Evolutionary conservation across 257 asterid species (phyloP).

Genomic region (Schizonepeta tenuifolia): DNA sequence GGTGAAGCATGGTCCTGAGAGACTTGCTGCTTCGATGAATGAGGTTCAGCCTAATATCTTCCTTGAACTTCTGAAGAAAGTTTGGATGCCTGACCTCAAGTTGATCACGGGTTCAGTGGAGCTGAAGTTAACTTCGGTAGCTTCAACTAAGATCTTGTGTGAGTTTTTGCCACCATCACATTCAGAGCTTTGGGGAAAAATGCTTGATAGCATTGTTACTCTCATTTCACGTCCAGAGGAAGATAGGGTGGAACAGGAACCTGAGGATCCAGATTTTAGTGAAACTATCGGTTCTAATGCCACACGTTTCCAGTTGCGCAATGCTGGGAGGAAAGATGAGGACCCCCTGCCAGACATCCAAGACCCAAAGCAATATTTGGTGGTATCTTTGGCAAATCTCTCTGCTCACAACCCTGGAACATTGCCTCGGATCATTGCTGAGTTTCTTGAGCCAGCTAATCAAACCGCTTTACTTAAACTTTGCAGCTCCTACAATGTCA

Average conservation of each 20-base stretch:
- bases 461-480: conserved; percentile 76
- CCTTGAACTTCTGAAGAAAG: conserved; percentile 61
- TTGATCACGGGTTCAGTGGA: conserved; percentile 73
- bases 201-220: conserved; percentile 89
- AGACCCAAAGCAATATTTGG: conserved; percentile 87
- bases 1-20: conserved; percentile 74
- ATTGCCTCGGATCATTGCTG: conserved; percentile 58
- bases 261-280: conserved; percentile 86
- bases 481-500: conserved; percentile 62
- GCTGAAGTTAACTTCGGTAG: conserved; percentile 82
- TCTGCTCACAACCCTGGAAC: conserved; percentile 75
- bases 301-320: conserved; percentile 69
- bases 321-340: conserved; percentile 86
- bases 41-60: conserved; percentile 73
- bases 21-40: conserved; percentile 73
- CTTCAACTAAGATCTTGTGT: conserved; percentile 76
- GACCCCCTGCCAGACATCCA: conserved; percentile 83
- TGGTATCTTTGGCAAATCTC: conserved; percentile 64
- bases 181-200: conserved; percentile 74
- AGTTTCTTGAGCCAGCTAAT: conserved; percentile 71
- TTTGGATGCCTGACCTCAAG: conserved; percentile 89
- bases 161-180: conserved; percentile 67
- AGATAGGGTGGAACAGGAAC: conserved; percentile 79
- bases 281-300: conserved; percentile 82
- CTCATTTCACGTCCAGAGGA: conserved; percentile 81